A percentile compares a stretch with the other conserved stretches of the same genome.
Evolutionary conservation across 129 eudicot genomes (phyloP).

Genomic region (Artemisia annua): DNA sequence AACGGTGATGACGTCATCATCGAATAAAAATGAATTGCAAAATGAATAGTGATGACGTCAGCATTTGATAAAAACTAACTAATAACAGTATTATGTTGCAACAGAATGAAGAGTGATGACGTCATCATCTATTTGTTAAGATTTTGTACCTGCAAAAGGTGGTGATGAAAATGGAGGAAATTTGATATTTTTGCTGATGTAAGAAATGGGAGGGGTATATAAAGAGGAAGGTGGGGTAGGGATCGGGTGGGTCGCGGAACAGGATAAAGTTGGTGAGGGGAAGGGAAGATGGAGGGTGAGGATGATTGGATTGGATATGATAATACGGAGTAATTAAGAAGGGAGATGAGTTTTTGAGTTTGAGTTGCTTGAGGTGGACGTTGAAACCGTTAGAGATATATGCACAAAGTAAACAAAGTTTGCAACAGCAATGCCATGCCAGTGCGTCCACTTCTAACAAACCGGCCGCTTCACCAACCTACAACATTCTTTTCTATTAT

Average conservation of each 20-base stretch:
- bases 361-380: conserved; percentile 47
- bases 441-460: conserved; percentile 52
- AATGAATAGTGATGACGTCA: neutral
- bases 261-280: conserved; percentile 25
- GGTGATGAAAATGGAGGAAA: neutral
- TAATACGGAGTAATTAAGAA: conserved; percentile 19
- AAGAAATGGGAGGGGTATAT: conserved; percentile 18
- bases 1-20: too few species aligned
- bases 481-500: conserved; percentile 16
- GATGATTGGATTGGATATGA: neutral
- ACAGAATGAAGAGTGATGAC: too few species aligned
- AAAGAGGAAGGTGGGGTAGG: conserved; percentile 24
- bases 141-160: neutral
- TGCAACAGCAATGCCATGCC: conserved; percentile 50
- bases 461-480: conserved; percentile 46
- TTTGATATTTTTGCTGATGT: conserved; percentile 18
- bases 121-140: too few species aligned
- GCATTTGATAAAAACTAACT: neutral
- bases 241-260: conserved; percentile 35
- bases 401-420: conserved; percentile 20
- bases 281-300: conserved; percentile 25
- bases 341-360: neutral
- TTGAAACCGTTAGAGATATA: conserved; percentile 53
- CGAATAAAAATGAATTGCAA: too few species aligned
- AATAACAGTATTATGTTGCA: too few species aligned